Conservation (phyloP, 1,284 basidiomycete species). For the Ustilago hordei region DNA sequence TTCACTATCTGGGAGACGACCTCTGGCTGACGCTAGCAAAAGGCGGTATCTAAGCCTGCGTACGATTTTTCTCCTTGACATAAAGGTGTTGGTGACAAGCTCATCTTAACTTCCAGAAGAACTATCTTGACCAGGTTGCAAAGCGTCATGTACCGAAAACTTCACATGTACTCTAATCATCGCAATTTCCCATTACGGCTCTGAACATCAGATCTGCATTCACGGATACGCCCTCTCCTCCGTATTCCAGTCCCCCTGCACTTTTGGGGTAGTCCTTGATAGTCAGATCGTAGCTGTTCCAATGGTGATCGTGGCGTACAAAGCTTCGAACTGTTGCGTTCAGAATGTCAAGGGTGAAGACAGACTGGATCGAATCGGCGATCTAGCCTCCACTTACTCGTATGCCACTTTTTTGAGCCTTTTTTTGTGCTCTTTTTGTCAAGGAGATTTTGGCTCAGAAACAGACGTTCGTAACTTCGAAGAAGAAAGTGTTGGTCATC, state of each 20-base stretch:
- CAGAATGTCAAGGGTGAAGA: neutral
- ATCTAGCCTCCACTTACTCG: constrained; percentile 1
- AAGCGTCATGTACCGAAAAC: neutral
- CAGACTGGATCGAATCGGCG: neutral
- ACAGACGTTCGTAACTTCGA: neutral
- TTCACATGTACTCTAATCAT: constrained; percentile 1
- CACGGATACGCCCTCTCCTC: neutral
- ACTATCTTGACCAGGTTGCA: neutral
- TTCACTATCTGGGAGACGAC: constrained; percentile 79
- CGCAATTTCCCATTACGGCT: neutral
- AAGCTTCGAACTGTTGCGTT: neutral
- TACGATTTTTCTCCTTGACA: neutral
- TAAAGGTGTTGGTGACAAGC: neutral
- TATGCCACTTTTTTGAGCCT: neutral
- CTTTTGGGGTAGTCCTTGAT: no score
- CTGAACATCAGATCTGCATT: neutral
- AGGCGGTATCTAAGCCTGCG: constrained; percentile 38
- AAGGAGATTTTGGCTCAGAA: neutral
- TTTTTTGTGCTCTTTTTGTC: neutral
- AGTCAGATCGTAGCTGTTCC: no score
- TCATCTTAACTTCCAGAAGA: neutral
- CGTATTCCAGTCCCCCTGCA: no score
- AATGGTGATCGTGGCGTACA: no score
- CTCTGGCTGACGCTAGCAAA: constrained; percentile 56
- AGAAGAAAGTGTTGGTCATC: constrained; percentile 24